phyloP scores from a whole-genome alignment of 495 filamentous ascomycete genomes.

The Hyaloscypha finlandica region DNA sequence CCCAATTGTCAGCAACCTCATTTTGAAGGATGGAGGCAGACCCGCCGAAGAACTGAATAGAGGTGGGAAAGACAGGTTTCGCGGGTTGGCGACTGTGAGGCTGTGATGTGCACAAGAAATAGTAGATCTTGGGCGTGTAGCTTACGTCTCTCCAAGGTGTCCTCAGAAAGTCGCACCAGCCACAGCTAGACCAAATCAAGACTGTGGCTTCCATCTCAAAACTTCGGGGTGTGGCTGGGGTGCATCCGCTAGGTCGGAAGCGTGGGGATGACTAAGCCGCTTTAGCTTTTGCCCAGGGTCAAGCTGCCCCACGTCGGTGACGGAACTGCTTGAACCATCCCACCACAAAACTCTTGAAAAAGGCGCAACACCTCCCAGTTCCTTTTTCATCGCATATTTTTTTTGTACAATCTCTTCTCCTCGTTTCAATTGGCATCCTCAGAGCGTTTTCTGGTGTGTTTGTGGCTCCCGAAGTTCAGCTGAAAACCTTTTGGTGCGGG shows the following conservation, averaged over 20 bases:
- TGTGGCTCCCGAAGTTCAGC: not conserved
- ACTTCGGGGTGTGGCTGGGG: not conserved
- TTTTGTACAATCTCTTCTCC: not conserved
- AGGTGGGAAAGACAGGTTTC: slow-evolving; percentile 25
- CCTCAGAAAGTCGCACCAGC: slow-evolving; percentile 9
- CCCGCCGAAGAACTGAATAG: slow-evolving; percentile 43
- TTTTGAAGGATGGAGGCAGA: slow-evolving; percentile 41
- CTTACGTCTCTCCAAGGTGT: slow-evolving; percentile 29
- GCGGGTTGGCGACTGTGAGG: slow-evolving; percentile 10
- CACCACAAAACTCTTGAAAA: slow-evolving; percentile 12
- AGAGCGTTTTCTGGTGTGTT: not conserved
- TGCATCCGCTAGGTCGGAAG: not conserved
- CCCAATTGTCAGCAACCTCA: slow-evolving; percentile 56
- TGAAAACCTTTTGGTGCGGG: not conserved
- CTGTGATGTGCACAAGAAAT: slow-evolving; percentile 4
- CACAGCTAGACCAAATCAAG: not conserved
- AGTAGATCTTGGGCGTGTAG: not conserved
- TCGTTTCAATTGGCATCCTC: slow-evolving; percentile 2
- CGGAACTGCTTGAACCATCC: not conserved
- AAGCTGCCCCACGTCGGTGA: slow-evolving; percentile 5
- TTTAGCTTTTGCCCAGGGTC: not conserved
- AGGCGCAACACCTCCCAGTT: not conserved
- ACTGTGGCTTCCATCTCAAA: not conserved
- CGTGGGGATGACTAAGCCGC: slow-evolving; percentile 2
- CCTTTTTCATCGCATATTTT: not conserved